Evolutionary conservation across 257 asterid genomes (phyloP).

Genomic region (Solanum chiquidenum): DNA sequence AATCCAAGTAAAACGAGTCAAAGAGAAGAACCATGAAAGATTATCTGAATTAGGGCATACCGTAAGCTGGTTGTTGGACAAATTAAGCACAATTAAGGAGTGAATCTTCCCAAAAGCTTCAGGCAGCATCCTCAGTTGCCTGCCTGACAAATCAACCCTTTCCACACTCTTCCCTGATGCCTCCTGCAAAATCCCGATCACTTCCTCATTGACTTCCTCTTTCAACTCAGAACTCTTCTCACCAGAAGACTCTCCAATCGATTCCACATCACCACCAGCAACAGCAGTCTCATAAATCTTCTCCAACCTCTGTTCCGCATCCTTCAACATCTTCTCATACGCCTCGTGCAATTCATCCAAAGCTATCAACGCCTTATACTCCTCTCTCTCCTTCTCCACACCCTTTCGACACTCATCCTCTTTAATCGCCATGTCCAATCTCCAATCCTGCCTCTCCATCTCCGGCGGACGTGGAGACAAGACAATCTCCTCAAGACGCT

Average conservation of each 20-base stretch:
- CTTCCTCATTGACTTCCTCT: constrained; percentile 54
- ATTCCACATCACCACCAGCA: constrained; percentile 33
- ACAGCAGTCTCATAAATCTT: constrained; percentile 77
- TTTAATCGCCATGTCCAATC: constrained; percentile 3
- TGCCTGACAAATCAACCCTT: constrained; percentile 52
- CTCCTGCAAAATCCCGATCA: constrained; percentile 56
- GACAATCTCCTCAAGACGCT: constrained; percentile 23
- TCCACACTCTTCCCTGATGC: constrained; percentile 47
- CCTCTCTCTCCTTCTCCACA: constrained; percentile 35
- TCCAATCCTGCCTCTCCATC: constrained; percentile 2
- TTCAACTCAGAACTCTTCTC: constrained; percentile 11
- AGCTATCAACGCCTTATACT: constrained; percentile 50
- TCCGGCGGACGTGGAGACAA: constrained; percentile 19
- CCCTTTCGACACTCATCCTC: constrained; percentile 9
- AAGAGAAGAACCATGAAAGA: background rate
- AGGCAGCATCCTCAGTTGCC: constrained; percentile 52
- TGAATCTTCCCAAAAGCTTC: constrained; percentile 66
- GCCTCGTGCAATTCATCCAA: constrained; percentile 81
- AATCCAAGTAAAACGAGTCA: background rate
- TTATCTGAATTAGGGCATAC: constrained; percentile 20
- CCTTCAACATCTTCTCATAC: constrained; percentile 66
- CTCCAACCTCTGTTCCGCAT: constrained; percentile 74
- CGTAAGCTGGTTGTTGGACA: constrained; percentile 72
- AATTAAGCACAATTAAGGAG: constrained; percentile 48
- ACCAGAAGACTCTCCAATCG: constrained; percentile 20